Evolutionary conservation across 73 alveolate genomes (phyloP).

Genomic region (Chromera velia): DNA sequence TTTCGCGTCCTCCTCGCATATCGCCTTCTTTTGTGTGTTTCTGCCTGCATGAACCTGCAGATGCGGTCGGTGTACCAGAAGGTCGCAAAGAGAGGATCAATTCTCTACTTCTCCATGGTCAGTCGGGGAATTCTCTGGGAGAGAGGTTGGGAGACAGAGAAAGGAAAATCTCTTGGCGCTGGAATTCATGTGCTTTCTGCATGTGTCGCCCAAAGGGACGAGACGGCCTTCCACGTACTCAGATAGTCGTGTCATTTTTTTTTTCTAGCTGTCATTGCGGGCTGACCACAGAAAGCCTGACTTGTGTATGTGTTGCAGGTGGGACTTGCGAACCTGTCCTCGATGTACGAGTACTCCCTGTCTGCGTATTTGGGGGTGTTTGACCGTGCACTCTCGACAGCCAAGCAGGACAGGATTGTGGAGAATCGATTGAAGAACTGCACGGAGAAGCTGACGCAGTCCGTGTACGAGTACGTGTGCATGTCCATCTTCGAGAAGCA

Average conservation of each 20-base stretch:
- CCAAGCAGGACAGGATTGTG: slow-evolving; percentile 59
- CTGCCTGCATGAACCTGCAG: not conserved
- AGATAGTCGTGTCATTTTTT: too few species aligned
- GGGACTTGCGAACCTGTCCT: slow-evolving; percentile 38
- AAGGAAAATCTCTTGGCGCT: too few species aligned
- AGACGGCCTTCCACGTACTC: too few species aligned
- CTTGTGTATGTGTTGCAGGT: slow-evolving; percentile 93
- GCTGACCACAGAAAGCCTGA: slow-evolving; percentile 97
- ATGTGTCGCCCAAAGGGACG: too few species aligned
- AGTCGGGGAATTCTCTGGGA: too few species aligned
- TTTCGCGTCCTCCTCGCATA: not conserved
- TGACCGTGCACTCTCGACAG: slow-evolving; percentile 91
- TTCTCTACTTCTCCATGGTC: slow-evolving; percentile 93
- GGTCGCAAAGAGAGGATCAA: slow-evolving; percentile 98
- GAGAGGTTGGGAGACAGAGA: too few species aligned
- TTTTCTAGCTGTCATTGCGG: too few species aligned
- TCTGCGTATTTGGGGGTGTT: slow-evolving; percentile 92
- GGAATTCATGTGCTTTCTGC: too few species aligned
- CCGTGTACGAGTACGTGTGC: slow-evolving; percentile 95
- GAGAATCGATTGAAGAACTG: slow-evolving; percentile 83
- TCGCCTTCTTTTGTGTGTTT: not conserved
- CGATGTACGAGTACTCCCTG: slow-evolving; percentile 98
- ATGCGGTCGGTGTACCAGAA: slow-evolving; percentile 9
- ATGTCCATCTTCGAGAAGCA: slow-evolving; percentile 97
- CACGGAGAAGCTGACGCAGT: slow-evolving; percentile 87